Percentiles rank a stretch among this genome's conserved stretches.
Evolutionary conservation across 2,329 filamentous ascomycete species (phyloP).

Genomic region (Metarhizium humberi): DNA sequence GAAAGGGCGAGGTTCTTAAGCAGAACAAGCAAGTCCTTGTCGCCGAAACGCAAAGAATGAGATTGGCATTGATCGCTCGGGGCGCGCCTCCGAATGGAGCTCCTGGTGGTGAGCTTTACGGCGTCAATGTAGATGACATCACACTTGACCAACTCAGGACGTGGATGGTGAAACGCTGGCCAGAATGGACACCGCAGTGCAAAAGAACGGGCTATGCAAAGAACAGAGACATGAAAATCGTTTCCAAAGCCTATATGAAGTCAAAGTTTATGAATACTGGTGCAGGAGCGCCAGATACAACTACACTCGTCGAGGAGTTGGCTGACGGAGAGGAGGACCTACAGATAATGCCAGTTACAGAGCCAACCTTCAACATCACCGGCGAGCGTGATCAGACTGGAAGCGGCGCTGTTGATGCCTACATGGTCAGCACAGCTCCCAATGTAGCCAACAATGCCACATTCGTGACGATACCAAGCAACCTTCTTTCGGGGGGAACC

Average conservation of each 20-base stretch:
- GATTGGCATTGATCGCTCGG: not conserved
- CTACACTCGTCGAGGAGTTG: not conserved
- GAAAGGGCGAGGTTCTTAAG: not conserved
- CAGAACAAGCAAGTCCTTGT: not conserved
- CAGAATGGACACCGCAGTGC: not conserved
- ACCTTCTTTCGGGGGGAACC: not conserved
- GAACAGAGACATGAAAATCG: not conserved
- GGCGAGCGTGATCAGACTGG: not conserved
- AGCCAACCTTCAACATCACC: not conserved
- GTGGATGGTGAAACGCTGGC: not conserved
- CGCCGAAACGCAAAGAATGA: not conserved
- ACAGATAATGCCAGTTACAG: not conserved
- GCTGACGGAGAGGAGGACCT: not conserved
- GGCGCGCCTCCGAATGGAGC: conserved; percentile 2
- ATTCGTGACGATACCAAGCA: not conserved
- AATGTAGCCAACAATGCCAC: not conserved
- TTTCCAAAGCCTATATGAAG: not conserved
- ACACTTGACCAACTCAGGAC: not conserved
- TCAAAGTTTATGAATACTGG: too few species aligned
- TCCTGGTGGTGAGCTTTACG: not conserved
- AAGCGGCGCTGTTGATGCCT: not conserved
- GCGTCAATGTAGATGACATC: not conserved
- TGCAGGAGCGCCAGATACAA: not conserved
- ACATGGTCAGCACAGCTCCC: not conserved
- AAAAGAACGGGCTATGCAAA: not conserved